phyloP scores from a whole-genome alignment of 2,329 filamentous ascomycete species.

The Colletotrichum gigasporum region DNA sequence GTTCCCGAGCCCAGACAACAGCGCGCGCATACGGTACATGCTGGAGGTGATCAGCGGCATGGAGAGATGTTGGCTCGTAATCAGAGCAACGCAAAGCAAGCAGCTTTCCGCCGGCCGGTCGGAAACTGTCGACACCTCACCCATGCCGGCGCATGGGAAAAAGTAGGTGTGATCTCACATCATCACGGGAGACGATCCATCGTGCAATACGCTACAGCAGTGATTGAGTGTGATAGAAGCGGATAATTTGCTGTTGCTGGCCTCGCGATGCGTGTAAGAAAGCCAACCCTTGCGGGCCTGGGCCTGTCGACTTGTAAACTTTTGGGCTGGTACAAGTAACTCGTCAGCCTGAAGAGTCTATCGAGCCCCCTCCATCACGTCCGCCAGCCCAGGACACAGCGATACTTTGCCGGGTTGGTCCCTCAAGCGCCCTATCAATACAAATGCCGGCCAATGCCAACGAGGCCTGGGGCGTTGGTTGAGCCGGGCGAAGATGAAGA shows the following conservation, averaged over 20 bases:
- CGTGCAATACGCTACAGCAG: too few species aligned
- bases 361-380: neutral
- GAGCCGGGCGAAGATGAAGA: neutral
- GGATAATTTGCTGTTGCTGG: too few species aligned
- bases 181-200: neutral
- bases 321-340: too few species aligned
- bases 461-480: neutral
- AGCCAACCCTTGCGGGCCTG: neutral
- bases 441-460: neutral
- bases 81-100: too few species aligned
- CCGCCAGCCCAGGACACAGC: neutral
- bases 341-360: too few species aligned
- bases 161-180: neutral
- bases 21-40: neutral
- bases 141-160: neutral
- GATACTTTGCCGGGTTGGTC: neutral
- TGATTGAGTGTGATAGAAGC: too few species aligned
- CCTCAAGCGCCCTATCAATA: neutral
- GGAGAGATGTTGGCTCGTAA: neutral
- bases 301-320: too few species aligned
- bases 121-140: neutral
- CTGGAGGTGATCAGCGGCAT: neutral
- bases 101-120: neutral
- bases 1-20: slow-evolving; percentile 11
- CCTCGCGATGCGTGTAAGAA: slow-evolving; percentile 1